Evolutionary conservation across 805 yeast genomes (phyloP), one percentile per base, ranked within the genome.

Genomic region (Pichia rugopelliculosa): DNA sequence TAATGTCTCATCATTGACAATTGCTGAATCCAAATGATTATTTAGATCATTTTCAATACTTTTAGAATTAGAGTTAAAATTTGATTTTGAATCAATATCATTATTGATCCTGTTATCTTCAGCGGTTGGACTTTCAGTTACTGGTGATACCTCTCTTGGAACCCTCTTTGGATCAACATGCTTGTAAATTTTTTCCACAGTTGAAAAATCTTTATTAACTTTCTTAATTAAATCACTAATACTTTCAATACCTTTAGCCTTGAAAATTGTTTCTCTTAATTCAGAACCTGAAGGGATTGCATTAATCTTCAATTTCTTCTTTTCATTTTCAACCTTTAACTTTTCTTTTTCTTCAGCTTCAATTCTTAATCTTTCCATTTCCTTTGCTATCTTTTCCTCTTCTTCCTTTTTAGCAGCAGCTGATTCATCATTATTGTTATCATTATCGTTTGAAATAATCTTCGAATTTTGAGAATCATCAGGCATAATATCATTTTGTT

Each of bases 201-300:
- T 54, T 6, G 60, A 50, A 42, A 62, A 64, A 48, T 82, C 77
- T 46, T 71, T 71, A 56, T 76, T 78, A 45, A 84, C 84, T 54
- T 78, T 82, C 42, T 73, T 76, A 54, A 84, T 84, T 55, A 84
- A 71, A 48, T 83, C 87, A 20, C 74, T 73, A 10, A 84, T 84
- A 23, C 84, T 76, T 51, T 81, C 81, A 46, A 83, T 79, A 53
- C 91, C 91, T 57, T 83, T 84, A 3, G 89, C 88, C 49, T 79
- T 77, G 46, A 84, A 80, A 24, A 85, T 82, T 0, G 81, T 80
- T 51, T 76, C 79, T 39, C 82, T 58, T 23, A 77, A 66, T 53
- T 76, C 77, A 1, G 75, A 63, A 1, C 82, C 82, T 0, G 80
- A 73, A 1, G 83, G 83, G 45, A 77, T 65, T 13, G 54, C 49